Percentiles rank a stretch among this genome's conserved stretches.
Conservation (phyloP, 495 filamentous ascomycete genomes). For the Halenospora varia region DNA sequence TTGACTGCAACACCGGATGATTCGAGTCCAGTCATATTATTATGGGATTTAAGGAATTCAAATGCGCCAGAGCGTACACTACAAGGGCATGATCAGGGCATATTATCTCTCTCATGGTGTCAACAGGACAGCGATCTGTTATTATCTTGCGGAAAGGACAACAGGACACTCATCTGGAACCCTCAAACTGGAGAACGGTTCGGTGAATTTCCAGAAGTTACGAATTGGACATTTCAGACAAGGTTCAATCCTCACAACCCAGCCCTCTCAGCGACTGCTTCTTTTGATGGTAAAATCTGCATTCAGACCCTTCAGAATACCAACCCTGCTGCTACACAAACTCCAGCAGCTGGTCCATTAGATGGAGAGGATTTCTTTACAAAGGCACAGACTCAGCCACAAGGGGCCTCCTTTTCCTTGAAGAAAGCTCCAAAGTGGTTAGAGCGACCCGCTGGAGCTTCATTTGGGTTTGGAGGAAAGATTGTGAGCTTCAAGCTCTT, state of each 20-base stretch:
- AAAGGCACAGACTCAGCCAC: slow-evolving; percentile 84
- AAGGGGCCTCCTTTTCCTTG: slow-evolving; percentile 82
- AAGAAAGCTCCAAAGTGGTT: slow-evolving; percentile 87
- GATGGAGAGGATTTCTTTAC: slow-evolving; percentile 98
- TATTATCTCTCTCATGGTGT: slow-evolving; percentile 96
- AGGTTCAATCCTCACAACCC: slow-evolving; percentile 93
- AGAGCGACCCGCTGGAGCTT: slow-evolving; percentile 76
- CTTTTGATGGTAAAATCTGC: slow-evolving; percentile 92
- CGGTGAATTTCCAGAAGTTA: slow-evolving; percentile 94
- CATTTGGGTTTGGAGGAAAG: slow-evolving; percentile 96
- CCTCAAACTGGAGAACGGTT: slow-evolving; percentile 80
- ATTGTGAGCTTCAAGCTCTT: slow-evolving; percentile 68
- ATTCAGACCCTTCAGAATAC: slow-evolving; percentile 93
- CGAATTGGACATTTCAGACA: slow-evolving; percentile 98
- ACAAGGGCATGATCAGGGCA: slow-evolving; percentile 84
- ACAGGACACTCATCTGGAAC: slow-evolving; percentile 94
- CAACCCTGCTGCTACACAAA: slow-evolving; percentile 59
- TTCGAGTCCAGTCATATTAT: slow-evolving; percentile 77
- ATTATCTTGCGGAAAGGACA: slow-evolving; percentile 95
- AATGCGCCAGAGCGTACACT: slow-evolving; percentile 89
- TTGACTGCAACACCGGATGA: slow-evolving; percentile 91
- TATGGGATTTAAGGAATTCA: slow-evolving; percentile 96
- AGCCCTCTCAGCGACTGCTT: slow-evolving; percentile 85
- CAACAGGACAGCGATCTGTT: slow-evolving; percentile 84
- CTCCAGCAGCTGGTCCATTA: slow-evolving; percentile 46